Evolutionary conservation across 1,284 basidiomycete genomes (phyloP).

Genomic region (Stereum hirsutum): DNA sequence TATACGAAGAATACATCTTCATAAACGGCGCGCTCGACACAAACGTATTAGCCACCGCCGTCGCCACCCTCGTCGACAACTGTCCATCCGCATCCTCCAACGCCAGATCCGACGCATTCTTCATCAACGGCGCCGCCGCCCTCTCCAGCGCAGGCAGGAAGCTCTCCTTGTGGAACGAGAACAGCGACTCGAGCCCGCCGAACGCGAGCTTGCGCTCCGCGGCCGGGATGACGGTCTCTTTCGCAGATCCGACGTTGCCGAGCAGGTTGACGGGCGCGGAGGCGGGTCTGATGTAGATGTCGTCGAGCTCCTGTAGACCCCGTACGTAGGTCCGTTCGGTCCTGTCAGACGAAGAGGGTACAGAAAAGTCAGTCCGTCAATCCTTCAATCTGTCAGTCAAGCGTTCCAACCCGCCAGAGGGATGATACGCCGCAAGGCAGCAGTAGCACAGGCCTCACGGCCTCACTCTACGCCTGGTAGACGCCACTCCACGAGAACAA

Average conservation of each 20-base stretch:
- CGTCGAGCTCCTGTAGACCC: constrained; percentile 85
- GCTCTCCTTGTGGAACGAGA: constrained; percentile 87
- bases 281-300: constrained; percentile 91
- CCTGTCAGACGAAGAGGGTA: constrained; percentile 26
- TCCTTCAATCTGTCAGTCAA: no score
- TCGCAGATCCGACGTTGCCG: constrained; percentile 57
- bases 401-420: no score
- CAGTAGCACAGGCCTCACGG: no score
- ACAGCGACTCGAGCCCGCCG: constrained; percentile 83
- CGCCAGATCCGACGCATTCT: constrained; percentile 30
- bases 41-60: constrained; percentile 84
- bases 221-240: constrained; percentile 81
- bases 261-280: constrained; percentile 63
- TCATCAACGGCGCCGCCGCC: constrained; percentile 62
- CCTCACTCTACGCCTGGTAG: no score
- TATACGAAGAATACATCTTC: constrained; percentile 96
- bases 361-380: neutral
- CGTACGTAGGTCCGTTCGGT: constrained; percentile 96
- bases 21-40: constrained; percentile 90
- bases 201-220: constrained; percentile 90
- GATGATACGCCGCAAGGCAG: no score
- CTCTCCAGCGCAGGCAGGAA: constrained; percentile 85
- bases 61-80: constrained; percentile 69
- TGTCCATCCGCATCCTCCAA: constrained; percentile 64
- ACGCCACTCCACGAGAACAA: no score